These are phyloP conservation scores for Schwanniomyces vanrijiae DNA, from an alignment of 805 yeast genomes.

Conservation along the genomic window DNA sequence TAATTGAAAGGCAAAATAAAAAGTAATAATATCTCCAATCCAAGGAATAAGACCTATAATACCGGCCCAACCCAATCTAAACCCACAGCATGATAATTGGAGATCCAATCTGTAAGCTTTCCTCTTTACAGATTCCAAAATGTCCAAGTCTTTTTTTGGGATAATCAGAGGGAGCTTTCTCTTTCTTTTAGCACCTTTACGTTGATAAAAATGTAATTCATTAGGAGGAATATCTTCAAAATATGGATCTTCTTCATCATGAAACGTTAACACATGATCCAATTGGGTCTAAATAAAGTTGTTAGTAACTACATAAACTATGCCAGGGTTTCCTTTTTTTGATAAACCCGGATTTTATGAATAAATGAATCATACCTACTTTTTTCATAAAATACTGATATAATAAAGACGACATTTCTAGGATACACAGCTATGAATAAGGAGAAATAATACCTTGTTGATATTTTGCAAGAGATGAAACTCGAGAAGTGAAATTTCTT, in stretches of 20 bases:
- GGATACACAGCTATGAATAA: not conserved
- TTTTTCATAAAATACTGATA: conserved; percentile 37
- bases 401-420: conserved; percentile 27
- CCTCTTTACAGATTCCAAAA: conserved; percentile 34
- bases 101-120: conserved; percentile 40
- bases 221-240: conserved; percentile 40
- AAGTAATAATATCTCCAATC: conserved; percentile 37
- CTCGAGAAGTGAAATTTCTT: not conserved
- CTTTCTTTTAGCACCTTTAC: conserved; percentile 40
- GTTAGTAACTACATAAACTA: conserved; percentile 1
- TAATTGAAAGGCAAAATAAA: conserved; percentile 28
- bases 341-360: not conserved
- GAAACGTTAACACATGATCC: conserved; percentile 27
- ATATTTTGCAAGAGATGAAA: not conserved
- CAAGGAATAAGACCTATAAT: conserved; percentile 42
- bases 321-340: not conserved
- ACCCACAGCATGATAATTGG: conserved; percentile 39
- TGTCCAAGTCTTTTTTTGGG: conserved; percentile 30
- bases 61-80: conserved; percentile 44
- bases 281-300: conserved; percentile 21
- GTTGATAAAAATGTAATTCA: conserved; percentile 42
- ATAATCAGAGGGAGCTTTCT: conserved; percentile 36
- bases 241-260: conserved; percentile 36
- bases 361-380: conserved; percentile 23
- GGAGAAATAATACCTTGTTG: not conserved